Evolutionary conservation across 163 green algal genomes (phyloP).

Genomic region (Trebouxiophyceae sp.): DNA sequence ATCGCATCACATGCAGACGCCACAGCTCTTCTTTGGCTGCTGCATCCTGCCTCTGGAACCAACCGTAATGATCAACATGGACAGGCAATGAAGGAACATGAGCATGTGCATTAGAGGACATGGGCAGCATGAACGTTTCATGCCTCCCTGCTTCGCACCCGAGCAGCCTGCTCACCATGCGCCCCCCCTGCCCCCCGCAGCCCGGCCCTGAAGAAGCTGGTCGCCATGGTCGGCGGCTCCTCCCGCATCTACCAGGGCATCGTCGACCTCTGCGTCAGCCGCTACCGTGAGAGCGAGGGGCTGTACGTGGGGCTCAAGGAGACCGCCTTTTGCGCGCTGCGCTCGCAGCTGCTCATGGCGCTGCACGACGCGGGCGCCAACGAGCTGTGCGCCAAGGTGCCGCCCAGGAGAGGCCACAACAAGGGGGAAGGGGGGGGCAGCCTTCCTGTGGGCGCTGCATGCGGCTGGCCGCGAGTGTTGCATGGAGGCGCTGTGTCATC

Average conservation of each 20-base stretch:
- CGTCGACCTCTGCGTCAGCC: conserved; percentile 47
- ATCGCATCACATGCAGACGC: too few relatives aligned
- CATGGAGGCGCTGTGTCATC: too few relatives aligned
- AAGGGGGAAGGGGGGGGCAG: too few relatives aligned
- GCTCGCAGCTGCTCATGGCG: conserved; percentile 69
- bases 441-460: too few relatives aligned
- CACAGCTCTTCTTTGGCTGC: background rate
- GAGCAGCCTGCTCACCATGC: background rate
- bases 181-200: background rate
- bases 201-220: conserved; percentile 44
- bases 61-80: background rate
- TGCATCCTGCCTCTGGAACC: background rate
- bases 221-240: conserved; percentile 56
- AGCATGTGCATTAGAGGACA: background rate
- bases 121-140: background rate
- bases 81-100: too few relatives aligned
- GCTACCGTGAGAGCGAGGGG: conserved; percentile 46
- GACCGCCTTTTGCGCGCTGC: conserved; percentile 42
- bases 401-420: too few relatives aligned
- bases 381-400: conserved; percentile 26
- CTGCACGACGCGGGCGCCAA: conserved; percentile 56
- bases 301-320: conserved; percentile 45
- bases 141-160: background rate
- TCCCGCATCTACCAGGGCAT: conserved; percentile 37
- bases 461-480: too few relatives aligned